phyloP scores from a whole-genome alignment of 1,284 basidiomycete species.

The Porodaedalea pini region DNA sequence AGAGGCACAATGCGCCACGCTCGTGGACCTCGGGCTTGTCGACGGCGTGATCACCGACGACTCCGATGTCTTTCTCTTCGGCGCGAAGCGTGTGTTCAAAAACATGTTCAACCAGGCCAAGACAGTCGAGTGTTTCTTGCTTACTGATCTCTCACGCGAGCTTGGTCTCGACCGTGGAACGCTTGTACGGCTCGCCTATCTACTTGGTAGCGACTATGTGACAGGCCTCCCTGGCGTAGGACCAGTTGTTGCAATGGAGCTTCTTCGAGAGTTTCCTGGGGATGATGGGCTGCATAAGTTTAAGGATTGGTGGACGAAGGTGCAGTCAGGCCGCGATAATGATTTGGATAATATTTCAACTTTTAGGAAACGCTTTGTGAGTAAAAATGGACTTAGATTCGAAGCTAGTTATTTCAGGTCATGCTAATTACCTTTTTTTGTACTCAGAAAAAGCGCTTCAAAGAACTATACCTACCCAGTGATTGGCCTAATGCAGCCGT shows the following conservation, averaged over 20 bases:
- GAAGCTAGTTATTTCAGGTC: not conserved
- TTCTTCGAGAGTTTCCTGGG: slow-evolving; percentile 88
- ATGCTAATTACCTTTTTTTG: not conserved
- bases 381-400: slow-evolving; percentile 31
- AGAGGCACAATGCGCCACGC: slow-evolving; percentile 96
- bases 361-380: slow-evolving; percentile 83
- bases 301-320: slow-evolving; percentile 91
- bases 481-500: slow-evolving; percentile 93
- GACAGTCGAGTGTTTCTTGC: slow-evolving; percentile 94
- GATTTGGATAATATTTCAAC: slow-evolving; percentile 66
- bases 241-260: slow-evolving; percentile 94
- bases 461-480: slow-evolving; percentile 71
- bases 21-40: slow-evolving; percentile 81
- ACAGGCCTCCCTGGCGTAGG: slow-evolving; percentile 95
- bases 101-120: slow-evolving; percentile 99
- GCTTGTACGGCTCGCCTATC: slow-evolving; percentile 86
- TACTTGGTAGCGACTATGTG: slow-evolving; percentile 96
- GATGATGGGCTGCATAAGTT: slow-evolving; percentile 81
- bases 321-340: slow-evolving; percentile 87
- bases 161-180: slow-evolving; percentile 85
- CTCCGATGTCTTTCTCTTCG: slow-evolving; percentile 98
- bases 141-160: slow-evolving; percentile 83
- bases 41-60: slow-evolving; percentile 99
- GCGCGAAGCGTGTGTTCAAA: slow-evolving; percentile 90
- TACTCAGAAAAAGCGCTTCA: slow-evolving; percentile 83